Evolutionary conservation across 306 rosid species (phyloP), one percentile per base, ranked within the genome.

Genomic region (Quercus ilex): DNA sequence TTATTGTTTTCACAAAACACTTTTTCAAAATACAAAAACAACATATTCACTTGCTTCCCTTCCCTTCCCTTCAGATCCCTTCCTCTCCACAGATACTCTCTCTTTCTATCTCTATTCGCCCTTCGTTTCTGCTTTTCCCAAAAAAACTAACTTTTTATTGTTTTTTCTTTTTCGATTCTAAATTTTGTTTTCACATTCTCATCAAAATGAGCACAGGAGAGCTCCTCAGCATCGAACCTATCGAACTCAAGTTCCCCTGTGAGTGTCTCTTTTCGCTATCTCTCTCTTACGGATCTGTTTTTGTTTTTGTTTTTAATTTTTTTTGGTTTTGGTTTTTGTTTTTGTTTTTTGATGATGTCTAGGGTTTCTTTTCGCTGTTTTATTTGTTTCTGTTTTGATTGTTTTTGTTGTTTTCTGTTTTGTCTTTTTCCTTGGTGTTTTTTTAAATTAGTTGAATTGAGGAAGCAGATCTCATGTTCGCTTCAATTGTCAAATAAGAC

Each of bases 391-490:
- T 14, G 14, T 58, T 23, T 70, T 21, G 25, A 43, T 15, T 78
- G 8, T 73, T 73, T 78, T 77, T 1, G n/a, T 69, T 68, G 64
- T 26, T 10, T 21, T 15, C 52, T 76, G 69, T 33, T 35, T 26
- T 79, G 46, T 38, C 46, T 38, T 38, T 38, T 38, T 38, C 46
- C 46, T 38, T 8, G 2, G 0, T 30, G 73, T 58, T 63, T 49
- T 49, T 18, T 28, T 43, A 1, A 9, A 49, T 81, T 77, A 94
- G 98, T 94, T 85, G 97, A 94, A 83, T 85, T 94, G 89, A 94
- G 81, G 92, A 92, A 89, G 86, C 97, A 92, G 98, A 94, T 94
- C 94, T 90, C 96, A 6, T 92, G 93, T 75, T 85, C 96, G 84
- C 96, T 94, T 81, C 90, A 83, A 79, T 85, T 94, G 77, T 89